A percentile compares a stretch with the other conserved stretches of the same genome.
These are phyloP conservation scores for Chondrus crispus DNA, from an alignment of 23 red algal genomes.

Conservation along the genomic window DNA sequence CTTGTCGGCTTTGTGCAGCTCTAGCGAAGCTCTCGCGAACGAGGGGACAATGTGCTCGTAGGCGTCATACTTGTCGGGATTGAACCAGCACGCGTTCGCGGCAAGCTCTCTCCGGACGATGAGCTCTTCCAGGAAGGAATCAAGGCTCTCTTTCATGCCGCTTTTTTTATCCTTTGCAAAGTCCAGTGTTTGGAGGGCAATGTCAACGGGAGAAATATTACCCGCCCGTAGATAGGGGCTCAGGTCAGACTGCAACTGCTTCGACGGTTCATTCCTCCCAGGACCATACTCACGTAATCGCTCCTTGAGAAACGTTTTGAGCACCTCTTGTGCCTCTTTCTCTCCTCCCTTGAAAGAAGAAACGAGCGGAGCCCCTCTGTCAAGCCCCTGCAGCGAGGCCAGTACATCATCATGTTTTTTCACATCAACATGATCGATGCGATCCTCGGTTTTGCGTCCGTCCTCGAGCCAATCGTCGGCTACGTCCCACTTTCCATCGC, in stretches of 20 bases:
- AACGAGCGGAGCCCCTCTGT: slow-evolving; percentile 61
- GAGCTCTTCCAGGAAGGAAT: slow-evolving; percentile 96
- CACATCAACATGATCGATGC: slow-evolving; percentile 5
- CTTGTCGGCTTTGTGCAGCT: slow-evolving; percentile 67
- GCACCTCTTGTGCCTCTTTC: slow-evolving; percentile 40
- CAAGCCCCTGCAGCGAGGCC: slow-evolving; percentile 40
- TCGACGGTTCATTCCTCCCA: slow-evolving; percentile 78
- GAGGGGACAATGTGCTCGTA: slow-evolving; percentile 65
- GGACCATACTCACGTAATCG: slow-evolving; percentile 44
- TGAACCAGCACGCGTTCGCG: slow-evolving; percentile 84
- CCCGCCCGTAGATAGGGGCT: slow-evolving; percentile 89
- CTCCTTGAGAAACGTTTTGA: slow-evolving; percentile 60
- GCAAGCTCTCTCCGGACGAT: slow-evolving; percentile 92
- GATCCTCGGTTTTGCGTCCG: neutral
- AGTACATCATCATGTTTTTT: neutral
- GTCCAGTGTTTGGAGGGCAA: slow-evolving; percentile 47
- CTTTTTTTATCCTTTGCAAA: neutral
- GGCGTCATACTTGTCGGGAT: slow-evolving; percentile 65
- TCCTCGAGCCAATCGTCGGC: neutral
- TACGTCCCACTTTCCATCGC: slow-evolving; percentile 20
- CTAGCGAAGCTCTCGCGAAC: slow-evolving; percentile 63
- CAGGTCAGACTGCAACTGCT: slow-evolving; percentile 61
- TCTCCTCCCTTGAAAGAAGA: slow-evolving; percentile 66
- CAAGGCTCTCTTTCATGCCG: slow-evolving; percentile 30
- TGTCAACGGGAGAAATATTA: slow-evolving; percentile 80